Evolutionary conservation across 768 basidiomycete species (phyloP).

Genomic region (Boletus speciosus): DNA sequence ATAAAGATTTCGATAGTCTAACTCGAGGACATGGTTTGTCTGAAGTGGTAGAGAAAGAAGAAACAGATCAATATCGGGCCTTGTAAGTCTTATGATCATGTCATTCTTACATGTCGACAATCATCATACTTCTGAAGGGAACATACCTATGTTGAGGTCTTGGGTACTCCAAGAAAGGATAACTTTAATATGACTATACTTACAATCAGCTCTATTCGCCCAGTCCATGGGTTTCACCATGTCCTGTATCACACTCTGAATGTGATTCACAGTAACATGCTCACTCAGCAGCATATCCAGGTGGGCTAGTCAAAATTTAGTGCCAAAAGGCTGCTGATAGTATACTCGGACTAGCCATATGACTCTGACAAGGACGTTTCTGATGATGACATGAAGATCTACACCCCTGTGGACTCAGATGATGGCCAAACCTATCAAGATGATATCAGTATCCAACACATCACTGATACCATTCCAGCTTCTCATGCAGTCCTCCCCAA

Average conservation of each 20-base stretch:
- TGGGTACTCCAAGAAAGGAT: neutral
- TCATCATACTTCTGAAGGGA: slow-evolving; percentile 10
- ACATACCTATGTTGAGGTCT: slow-evolving; percentile 18
- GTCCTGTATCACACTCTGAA: slow-evolving; percentile 26
- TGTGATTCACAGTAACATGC: slow-evolving; percentile 16
- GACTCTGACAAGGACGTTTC: neutral
- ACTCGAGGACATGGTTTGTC: neutral
- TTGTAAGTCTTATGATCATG: slow-evolving; percentile 15
- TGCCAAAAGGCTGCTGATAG: neutral
- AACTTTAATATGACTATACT: neutral
- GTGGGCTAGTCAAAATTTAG: slow-evolving; percentile 3
- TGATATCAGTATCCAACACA: neutral
- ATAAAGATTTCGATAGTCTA: neutral
- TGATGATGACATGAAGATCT: neutral
- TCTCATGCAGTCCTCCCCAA: slow-evolving; percentile 7
- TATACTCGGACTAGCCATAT: slow-evolving; percentile 4
- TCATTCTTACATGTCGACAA: neutral
- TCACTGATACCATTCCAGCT: neutral
- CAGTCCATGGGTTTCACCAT: slow-evolving; percentile 20
- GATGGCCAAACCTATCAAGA: neutral
- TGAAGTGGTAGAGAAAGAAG: slow-evolving; percentile 9
- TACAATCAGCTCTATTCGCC: slow-evolving; percentile 12
- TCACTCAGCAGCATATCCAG: slow-evolving; percentile 4
- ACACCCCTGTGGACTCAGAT: neutral
- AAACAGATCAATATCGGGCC: neutral